Percentiles rank a stretch among this genome's conserved stretches.
Conservation (phyloP, 2,329 filamentous ascomycete genomes). For the Fusarium sp. region DNA sequence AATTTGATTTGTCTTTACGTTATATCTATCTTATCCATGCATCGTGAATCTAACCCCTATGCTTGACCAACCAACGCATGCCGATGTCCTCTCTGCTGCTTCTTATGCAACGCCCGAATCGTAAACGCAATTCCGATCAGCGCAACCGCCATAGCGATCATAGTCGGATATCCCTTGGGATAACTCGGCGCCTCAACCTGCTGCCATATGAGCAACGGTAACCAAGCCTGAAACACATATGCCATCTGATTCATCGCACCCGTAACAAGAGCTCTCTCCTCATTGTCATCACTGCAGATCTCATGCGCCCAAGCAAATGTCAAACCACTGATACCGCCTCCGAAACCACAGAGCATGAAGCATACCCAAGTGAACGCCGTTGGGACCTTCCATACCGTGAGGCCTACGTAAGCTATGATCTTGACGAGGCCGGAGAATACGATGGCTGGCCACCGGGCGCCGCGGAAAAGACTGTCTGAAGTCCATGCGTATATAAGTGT, state of each 20-base stretch:
- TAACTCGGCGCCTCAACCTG: slow-evolving; percentile 75
- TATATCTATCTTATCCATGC: too few species aligned
- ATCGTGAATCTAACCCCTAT: too few species aligned
- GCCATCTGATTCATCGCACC: slow-evolving; percentile 80
- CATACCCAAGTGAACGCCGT: slow-evolving; percentile 74
- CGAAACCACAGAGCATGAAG: slow-evolving; percentile 70
- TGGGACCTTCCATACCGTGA: slow-evolving; percentile 63
- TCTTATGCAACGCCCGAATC: slow-evolving; percentile 55
- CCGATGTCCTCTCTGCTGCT: slow-evolving; percentile 6
- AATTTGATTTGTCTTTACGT: too few species aligned
- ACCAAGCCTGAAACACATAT: slow-evolving; percentile 79
- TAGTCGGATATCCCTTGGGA: slow-evolving; percentile 72
- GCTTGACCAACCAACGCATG: slow-evolving; percentile 5
- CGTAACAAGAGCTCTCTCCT: slow-evolving; percentile 77
- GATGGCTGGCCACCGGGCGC: slow-evolving; percentile 75
- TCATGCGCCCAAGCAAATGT: slow-evolving; percentile 67
- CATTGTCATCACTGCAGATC: slow-evolving; percentile 68
- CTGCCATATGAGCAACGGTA: slow-evolving; percentile 77
- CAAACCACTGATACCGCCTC: slow-evolving; percentile 62
- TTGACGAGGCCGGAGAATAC: slow-evolving; percentile 66
- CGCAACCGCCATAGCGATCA: slow-evolving; percentile 62
- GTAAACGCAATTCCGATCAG: slow-evolving; percentile 67
- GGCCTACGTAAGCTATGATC: slow-evolving; percentile 58
- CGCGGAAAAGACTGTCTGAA: slow-evolving; percentile 72
- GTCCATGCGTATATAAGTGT: slow-evolving; percentile 77